Conservation (phyloP, 2,329 filamentous ascomycete genomes). For the Tympanopsis confertula region DNA sequence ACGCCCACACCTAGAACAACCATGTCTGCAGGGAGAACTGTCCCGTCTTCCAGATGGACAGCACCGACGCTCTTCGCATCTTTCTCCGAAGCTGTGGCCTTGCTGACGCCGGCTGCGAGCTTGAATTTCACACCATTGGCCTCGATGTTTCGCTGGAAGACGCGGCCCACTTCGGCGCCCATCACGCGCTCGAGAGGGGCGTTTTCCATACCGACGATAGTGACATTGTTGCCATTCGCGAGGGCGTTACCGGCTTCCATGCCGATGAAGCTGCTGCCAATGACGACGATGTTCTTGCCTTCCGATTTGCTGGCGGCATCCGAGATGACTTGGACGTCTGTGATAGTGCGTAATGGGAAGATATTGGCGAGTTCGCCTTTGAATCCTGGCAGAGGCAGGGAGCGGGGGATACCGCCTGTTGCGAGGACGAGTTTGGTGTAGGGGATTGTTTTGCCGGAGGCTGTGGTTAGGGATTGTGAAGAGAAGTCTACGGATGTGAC, state of each 20-base stretch:
- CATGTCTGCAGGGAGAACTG: slow-evolving; percentile 71
- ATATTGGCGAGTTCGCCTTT: slow-evolving; percentile 79
- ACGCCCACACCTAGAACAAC: slow-evolving; percentile 90
- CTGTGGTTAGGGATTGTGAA: slow-evolving; percentile 62
- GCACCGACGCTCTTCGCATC: slow-evolving; percentile 66
- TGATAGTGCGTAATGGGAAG: slow-evolving; percentile 70
- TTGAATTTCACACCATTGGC: slow-evolving; percentile 82
- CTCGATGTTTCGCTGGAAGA: slow-evolving; percentile 70
- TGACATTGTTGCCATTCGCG: slow-evolving; percentile 68
- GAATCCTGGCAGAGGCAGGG: slow-evolving; percentile 72
- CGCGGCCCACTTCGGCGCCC: slow-evolving; percentile 67
- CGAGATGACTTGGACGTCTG: slow-evolving; percentile 68
- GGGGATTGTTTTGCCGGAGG: slow-evolving; percentile 54
- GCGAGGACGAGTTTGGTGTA: slow-evolving; percentile 88
- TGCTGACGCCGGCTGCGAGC: slow-evolving; percentile 70
- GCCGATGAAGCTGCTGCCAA: slow-evolving; percentile 92
- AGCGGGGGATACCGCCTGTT: slow-evolving; percentile 69
- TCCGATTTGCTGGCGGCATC: slow-evolving; percentile 63
- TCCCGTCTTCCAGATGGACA: slow-evolving; percentile 77
- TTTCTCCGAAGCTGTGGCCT: slow-evolving; percentile 60
- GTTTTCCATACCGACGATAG: slow-evolving; percentile 78
- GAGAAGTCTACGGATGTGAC: slow-evolving; percentile 70
- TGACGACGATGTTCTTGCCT: slow-evolving; percentile 81
- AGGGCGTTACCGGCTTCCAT: slow-evolving; percentile 92
- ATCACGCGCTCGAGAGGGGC: slow-evolving; percentile 78